Percentiles rank a stretch among this genome's conserved stretches.
phyloP scores from a whole-genome alignment of 164 flowering plant genomes.

The Chimonanthus salicifolius region DNA sequence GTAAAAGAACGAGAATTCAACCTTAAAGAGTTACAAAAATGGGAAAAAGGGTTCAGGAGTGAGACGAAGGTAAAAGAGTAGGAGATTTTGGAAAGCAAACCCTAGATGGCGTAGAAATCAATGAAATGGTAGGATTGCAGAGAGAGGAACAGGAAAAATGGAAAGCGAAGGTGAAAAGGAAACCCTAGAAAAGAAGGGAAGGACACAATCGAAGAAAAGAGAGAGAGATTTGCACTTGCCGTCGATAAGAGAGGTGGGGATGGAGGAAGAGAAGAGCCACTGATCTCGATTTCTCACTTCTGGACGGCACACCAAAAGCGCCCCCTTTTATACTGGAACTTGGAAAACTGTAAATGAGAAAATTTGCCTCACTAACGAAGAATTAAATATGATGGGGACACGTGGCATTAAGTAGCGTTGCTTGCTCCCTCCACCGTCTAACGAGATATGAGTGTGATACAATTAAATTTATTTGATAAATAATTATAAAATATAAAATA shows the following conservation, averaged over 20 bases:
- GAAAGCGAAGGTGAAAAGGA: not conserved
- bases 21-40: not conserved
- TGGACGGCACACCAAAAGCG: too few species aligned
- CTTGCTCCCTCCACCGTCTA: too few species aligned
- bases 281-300: too few species aligned
- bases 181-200: constrained; percentile 2
- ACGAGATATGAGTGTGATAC: too few species aligned
- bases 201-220: not conserved
- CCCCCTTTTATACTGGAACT: too few species aligned
- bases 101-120: not conserved
- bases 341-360: too few species aligned
- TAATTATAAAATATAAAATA: too few species aligned
- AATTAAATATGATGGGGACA: too few species aligned
- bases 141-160: not conserved
- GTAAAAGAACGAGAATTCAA: not conserved
- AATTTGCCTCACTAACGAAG: too few species aligned
- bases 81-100: not conserved
- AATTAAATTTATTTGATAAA: too few species aligned
- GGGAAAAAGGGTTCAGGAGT: not conserved
- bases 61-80: not conserved
- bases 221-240: not conserved
- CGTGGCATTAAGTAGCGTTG: too few species aligned
- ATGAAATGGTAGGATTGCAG: not conserved
- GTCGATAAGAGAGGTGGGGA: not conserved
- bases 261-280: not conserved